Percentiles rank a stretch among this genome's conserved stretches.
These are phyloP conservation scores for Pyrenochaeta sp. DNA, from an alignment of 2,329 filamentous ascomycete genomes.

Conservation along the genomic window DNA sequence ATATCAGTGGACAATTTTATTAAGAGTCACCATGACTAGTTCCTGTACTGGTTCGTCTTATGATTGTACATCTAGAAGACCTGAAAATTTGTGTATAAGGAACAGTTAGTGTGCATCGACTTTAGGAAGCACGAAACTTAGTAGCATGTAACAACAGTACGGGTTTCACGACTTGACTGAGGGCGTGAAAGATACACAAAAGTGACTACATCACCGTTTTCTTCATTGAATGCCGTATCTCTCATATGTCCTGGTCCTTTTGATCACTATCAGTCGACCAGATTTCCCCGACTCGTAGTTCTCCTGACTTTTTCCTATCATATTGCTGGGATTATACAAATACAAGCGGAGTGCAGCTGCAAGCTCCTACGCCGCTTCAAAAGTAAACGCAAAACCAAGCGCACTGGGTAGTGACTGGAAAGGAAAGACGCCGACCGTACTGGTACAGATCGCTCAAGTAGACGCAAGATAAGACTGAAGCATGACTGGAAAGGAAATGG, in stretches of 20 bases:
- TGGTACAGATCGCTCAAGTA: constrained; percentile 26
- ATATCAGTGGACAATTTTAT: too few species aligned
- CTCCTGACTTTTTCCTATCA: not conserved
- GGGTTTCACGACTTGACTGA: too few species aligned
- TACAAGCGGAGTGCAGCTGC: constrained; percentile 10
- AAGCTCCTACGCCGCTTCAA: constrained; percentile 6
- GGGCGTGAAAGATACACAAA: too few species aligned
- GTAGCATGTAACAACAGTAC: too few species aligned
- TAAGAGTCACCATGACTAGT: too few species aligned
- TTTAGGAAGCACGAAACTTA: too few species aligned
- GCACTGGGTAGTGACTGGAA: constrained; percentile 17
- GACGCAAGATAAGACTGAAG: constrained; percentile 16
- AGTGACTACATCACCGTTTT: not conserved
- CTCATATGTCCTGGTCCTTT: not conserved
- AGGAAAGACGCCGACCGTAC: constrained; percentile 17
- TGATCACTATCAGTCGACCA: not conserved
- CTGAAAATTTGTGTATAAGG: too few species aligned
- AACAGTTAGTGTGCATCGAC: too few species aligned
- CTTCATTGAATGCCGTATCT: constrained; percentile 3
- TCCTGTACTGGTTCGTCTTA: too few species aligned
- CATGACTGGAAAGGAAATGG: not conserved
- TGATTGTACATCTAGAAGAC: too few species aligned
- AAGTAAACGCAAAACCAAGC: constrained; percentile 15
- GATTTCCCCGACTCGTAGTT: not conserved
- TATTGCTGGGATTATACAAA: constrained; percentile 13